A percentile compares a stretch with the other conserved stretches of the same genome.
phyloP scores from a whole-genome alignment of 2,329 filamentous ascomycete species.

The Colletotrichum lini region DNA sequence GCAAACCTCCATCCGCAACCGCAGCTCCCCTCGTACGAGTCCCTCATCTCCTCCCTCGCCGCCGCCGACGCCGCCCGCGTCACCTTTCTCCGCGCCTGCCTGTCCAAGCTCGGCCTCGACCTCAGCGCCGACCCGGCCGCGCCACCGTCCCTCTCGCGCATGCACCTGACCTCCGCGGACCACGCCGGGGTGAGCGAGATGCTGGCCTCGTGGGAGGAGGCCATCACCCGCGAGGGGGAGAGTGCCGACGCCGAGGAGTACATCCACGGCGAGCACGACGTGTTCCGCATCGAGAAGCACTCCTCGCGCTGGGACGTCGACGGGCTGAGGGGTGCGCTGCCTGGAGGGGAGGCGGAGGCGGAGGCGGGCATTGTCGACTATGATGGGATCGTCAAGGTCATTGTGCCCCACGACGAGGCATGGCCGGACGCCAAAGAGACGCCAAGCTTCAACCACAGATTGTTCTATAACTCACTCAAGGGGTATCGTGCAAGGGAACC shows the following conservation, averaged over 20 bases:
- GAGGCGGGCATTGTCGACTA: slow-evolving; percentile 80
- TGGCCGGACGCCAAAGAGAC: slow-evolving; percentile 81
- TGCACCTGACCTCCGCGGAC: slow-evolving; percentile 84
- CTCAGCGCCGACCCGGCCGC: slow-evolving; percentile 78
- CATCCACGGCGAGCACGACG: slow-evolving; percentile 86
- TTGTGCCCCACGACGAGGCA: slow-evolving; percentile 79
- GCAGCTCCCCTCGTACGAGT: slow-evolving; percentile 76
- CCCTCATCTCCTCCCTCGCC: slow-evolving; percentile 77
- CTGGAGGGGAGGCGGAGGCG: slow-evolving; percentile 40
- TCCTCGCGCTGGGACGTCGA: slow-evolving; percentile 72
- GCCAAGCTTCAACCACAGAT: slow-evolving; percentile 87
- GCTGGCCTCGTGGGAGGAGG: slow-evolving; percentile 75
- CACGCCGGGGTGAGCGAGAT: slow-evolving; percentile 77
- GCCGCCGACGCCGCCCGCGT: slow-evolving; percentile 79
- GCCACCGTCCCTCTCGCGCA: slow-evolving; percentile 83
- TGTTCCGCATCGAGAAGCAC: slow-evolving; percentile 82
- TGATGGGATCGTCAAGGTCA: slow-evolving; percentile 78
- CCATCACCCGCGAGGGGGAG: slow-evolving; percentile 72
- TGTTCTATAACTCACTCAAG: slow-evolving; percentile 80
- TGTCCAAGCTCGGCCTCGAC: slow-evolving; percentile 85
- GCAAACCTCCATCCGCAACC: slow-evolving; percentile 80
- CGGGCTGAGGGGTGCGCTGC: slow-evolving; percentile 68
- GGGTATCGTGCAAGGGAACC: slow-evolving; percentile 73
- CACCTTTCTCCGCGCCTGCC: slow-evolving; percentile 83
- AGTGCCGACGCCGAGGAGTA: slow-evolving; percentile 66